Evolutionary conservation across 2,329 filamentous ascomycete species (phyloP), one percentile per base, ranked within the genome.

Genomic region (Talaromyces rugulosus): DNA sequence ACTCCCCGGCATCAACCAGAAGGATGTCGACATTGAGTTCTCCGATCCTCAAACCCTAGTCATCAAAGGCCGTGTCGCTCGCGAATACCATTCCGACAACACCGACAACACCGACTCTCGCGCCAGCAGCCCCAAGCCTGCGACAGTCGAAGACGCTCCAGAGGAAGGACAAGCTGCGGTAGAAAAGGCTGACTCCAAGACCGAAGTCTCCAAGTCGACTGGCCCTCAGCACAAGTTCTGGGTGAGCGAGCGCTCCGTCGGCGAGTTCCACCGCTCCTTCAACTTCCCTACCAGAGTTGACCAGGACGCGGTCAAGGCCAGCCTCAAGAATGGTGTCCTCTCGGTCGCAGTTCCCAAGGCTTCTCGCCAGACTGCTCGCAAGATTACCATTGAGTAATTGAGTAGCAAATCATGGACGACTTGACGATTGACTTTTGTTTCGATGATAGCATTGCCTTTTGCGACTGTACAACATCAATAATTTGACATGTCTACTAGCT

Each of bases 211-310:
- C 1, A 55, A 59, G 57, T 52, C 14, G 28, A 36, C 27, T 52
- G 40, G 16, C 5, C 58, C 58, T 7, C 30, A 51, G 40, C 52
- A 74, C 56, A 79, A 78, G 66, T 85, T 82, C 74, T 86, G 83
- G 83, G 77, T 85, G 60, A 80, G 76, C 59, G 83, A 86, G 70
- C 81, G 83, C 65, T 80, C 77, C 1, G 78, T 83, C n/a, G 83
- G 83, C 63, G 78, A 81, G 36, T 86, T 86, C 74, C 77, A 81
- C 57, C 78, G 83, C 66, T 77, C 76, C 54, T 86, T 86, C 73
- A 78, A 73, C 62, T 86, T 86, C 76, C 83, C 83, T 2, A 74
- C 74, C 4, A 74, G 80, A 36, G 79, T 86, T 52, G 79, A 86
- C 63, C 82, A 85, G 68, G 83, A 85, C 36, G 76, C 71, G 14